phyloP scores from a whole-genome alignment of 2,329 filamentous ascomycete species.

The Clathrospora elynae region DNA sequence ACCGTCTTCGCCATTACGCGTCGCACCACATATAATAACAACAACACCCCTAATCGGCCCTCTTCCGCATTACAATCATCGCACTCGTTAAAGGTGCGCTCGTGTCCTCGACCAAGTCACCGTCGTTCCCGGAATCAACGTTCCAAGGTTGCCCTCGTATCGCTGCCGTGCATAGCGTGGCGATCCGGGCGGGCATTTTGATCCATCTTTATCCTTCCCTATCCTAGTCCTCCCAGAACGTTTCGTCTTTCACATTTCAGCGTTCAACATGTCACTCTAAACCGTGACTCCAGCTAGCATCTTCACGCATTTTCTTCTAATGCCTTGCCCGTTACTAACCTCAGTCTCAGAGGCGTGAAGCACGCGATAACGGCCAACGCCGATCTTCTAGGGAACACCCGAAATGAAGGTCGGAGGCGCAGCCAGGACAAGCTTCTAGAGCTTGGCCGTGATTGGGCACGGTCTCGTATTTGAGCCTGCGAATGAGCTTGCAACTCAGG shows the following conservation, averaged over 20 bases:
- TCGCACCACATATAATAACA: slow-evolving; percentile 41
- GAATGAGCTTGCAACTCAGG: no score
- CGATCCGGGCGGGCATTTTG: no score
- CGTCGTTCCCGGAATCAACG: no score
- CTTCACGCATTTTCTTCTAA: no score
- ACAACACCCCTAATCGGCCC: slow-evolving; percentile 2
- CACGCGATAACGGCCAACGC: no score
- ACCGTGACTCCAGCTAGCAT: no score
- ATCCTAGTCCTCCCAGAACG: neutral
- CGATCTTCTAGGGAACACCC: slow-evolving; percentile 15
- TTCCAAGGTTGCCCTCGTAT: slow-evolving; percentile 16
- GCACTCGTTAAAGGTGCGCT: neutral
- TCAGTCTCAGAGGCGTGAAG: no score
- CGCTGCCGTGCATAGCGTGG: slow-evolving; percentile 18
- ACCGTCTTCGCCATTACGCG: slow-evolving; percentile 27
- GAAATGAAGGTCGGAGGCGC: slow-evolving; percentile 19
- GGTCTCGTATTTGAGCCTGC: no score
- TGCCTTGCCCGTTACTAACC: no score
- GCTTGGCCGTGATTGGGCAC: slow-evolving; percentile 12
- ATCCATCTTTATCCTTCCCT: slow-evolving; percentile 13
- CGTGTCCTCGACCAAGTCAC: neutral
- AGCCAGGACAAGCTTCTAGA: slow-evolving; percentile 15
- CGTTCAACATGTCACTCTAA: no score
- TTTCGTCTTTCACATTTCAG: no score
- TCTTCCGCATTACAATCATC: slow-evolving; percentile 1